Evolutionary conservation across 1,284 basidiomycete genomes (phyloP).

Genomic region (Mixia osmundae): DNA sequence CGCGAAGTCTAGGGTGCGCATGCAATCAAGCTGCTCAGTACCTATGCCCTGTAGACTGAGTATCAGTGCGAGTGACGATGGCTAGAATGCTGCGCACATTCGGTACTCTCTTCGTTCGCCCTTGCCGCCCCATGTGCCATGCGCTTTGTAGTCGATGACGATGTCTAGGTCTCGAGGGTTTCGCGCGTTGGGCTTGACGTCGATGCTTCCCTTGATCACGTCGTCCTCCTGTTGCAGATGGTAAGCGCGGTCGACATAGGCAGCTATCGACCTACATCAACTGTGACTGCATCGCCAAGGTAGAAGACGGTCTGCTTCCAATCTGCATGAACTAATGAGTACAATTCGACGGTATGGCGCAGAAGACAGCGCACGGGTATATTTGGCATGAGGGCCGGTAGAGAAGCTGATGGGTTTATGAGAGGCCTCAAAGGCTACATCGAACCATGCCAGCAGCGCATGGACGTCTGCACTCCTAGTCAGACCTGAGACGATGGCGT

Average conservation of each 20-base stretch:
- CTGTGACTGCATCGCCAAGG: conserved; percentile 42
- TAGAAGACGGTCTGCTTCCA: conserved; percentile 80
- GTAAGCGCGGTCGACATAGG: neutral
- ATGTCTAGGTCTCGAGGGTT: conserved; percentile 91
- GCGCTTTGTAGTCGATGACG: conserved; percentile 39
- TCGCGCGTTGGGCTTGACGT: conserved; percentile 60
- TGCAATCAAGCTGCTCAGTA: too few relatives aligned
- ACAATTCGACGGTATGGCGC: neutral
- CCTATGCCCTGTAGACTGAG: too few relatives aligned
- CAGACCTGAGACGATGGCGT: neutral
- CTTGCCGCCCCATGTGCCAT: conserved; percentile 3
- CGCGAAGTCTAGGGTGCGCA: too few relatives aligned
- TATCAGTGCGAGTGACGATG: too few relatives aligned
- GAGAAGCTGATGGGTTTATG: conserved; percentile 92
- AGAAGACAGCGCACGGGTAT: conserved; percentile 53
- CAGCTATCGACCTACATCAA: conserved; percentile 21
- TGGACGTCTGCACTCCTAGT: conserved; percentile 43
- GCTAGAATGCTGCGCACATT: too few relatives aligned
- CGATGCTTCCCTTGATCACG: conserved; percentile 40
- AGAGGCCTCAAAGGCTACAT: conserved; percentile 82
- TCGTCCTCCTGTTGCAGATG: conserved; percentile 38
- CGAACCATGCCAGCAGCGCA: conserved; percentile 99
- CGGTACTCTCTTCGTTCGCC: conserved; percentile 8
- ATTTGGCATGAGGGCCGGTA: conserved; percentile 83
- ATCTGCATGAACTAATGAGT: conserved; percentile 1